Evolutionary conservation across 2,329 filamentous ascomycete species (phyloP), one percentile per base, ranked within the genome.

Genomic region (Calycina herbarum): DNA sequence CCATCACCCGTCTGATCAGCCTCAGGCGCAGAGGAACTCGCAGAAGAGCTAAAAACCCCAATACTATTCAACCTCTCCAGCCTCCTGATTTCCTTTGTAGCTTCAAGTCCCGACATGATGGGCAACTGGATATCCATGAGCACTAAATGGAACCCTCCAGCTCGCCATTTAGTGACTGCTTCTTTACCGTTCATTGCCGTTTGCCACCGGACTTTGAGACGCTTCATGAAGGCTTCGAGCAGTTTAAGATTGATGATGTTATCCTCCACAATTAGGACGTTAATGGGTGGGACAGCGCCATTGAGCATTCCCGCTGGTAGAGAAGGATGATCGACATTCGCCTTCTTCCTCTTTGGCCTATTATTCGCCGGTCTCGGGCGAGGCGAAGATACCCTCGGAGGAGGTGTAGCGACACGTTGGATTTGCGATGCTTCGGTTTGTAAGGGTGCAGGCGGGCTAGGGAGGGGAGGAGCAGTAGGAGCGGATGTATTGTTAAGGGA

Each of bases 41-140:
- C 85, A 6, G 83, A 84, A n/a, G 88, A 89, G 4, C 88, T 88
- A 77, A 97, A 97, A 20, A 97, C 93, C 63, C 94, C 94, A 69
- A 98, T 97, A 5, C 89, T 90, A 77, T 98, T 98, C 68, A 96
- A 85, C 61, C 92, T 86, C 79, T 99, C 95, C 48, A 98, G 80
- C 62, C 95, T 83, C 62, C 95, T 85, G 64, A 99, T 99, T 79
- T 98, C 95, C 71, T 94, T 92, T 0, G 95, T 98, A 17, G 95
- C 95, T 68, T 97, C 93, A 35, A 99, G 81, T 0, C 95, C 95
- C 72, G 90, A 96, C 94, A 99, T 97, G 73, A 97, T 89, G 4
- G 95, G 95, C 65, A 99, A 83, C 76, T 98, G 95, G 71, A 99
- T 98, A 77, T 99, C 95, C 95, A 99, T 99, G 63, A 99, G 82